These are phyloP conservation scores for Daucus carota DNA, from an alignment of 129 eudicot species.

Conservation along the genomic window DNA sequence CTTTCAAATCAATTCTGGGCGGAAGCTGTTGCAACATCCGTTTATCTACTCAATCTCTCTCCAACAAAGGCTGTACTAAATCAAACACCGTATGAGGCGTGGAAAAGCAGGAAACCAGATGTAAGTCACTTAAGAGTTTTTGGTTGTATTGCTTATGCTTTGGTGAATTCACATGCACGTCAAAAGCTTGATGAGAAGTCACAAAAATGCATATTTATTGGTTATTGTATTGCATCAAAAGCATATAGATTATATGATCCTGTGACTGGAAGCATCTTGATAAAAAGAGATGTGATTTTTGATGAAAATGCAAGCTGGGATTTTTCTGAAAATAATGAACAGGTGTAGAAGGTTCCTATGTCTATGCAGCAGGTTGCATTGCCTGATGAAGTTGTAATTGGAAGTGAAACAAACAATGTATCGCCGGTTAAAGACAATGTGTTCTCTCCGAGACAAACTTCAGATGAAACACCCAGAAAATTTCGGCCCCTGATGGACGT, in stretches of 20 bases:
- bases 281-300: not conserved
- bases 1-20: not conserved
- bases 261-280: not conserved
- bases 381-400: no score
- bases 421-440: no score
- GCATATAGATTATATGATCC: not conserved
- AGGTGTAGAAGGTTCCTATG: no score
- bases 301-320: not conserved
- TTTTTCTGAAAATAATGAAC: not conserved
- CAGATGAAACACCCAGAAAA: no score
- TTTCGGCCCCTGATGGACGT: no score
- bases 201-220: constrained; percentile 1
- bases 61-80: not conserved
- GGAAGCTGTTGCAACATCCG: not conserved
- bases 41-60: not conserved
- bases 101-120: not conserved
- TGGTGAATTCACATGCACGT: not conserved
- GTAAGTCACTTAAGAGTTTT: not conserved
- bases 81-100: constrained; percentile 1
- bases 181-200: not conserved
- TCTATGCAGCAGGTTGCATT: not conserved
- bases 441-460: no score
- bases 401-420: no score
- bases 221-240: not conserved
- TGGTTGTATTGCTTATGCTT: not conserved